Conservation (phyloP, 2,329 filamentous ascomycete genomes). For the Zymoseptoria passerinii region DNA sequence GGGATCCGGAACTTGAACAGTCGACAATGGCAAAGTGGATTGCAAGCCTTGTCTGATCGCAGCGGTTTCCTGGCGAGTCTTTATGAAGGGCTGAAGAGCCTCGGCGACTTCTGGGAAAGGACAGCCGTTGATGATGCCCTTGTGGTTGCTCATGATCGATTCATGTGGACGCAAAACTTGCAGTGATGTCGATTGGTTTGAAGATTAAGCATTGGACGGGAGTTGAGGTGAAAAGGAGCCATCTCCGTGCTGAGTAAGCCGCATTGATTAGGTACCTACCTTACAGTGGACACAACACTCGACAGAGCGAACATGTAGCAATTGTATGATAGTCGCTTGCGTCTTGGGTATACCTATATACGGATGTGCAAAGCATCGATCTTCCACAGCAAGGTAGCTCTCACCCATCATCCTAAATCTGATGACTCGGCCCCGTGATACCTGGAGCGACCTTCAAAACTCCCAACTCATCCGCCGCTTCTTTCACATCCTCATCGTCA, state of each 20-base stretch:
- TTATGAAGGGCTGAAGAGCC: slow-evolving; percentile 25
- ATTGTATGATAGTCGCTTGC: neutral
- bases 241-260: neutral
- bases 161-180: no score
- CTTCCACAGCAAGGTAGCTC: neutral
- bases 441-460: slow-evolving; percentile 5
- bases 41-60: slow-evolving; percentile 23
- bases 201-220: neutral
- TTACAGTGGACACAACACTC: neutral
- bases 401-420: slow-evolving; percentile 1
- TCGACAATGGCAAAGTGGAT: slow-evolving; percentile 16
- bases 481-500: neutral
- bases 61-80: slow-evolving; percentile 21
- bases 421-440: neutral
- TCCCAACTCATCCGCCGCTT: slow-evolving; percentile 4
- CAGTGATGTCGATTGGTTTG: no score
- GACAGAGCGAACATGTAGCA: no score
- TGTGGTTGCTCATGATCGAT: neutral
- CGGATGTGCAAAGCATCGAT: neutral
- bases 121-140: slow-evolving; percentile 5
- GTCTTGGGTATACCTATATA: neutral
- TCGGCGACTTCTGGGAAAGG: slow-evolving; percentile 25
- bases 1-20: slow-evolving; percentile 6
- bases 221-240: neutral
- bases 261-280: no score